phyloP scores from a whole-genome alignment of 345 rosid species.

The Erysimum cheiranthoides region DNA sequence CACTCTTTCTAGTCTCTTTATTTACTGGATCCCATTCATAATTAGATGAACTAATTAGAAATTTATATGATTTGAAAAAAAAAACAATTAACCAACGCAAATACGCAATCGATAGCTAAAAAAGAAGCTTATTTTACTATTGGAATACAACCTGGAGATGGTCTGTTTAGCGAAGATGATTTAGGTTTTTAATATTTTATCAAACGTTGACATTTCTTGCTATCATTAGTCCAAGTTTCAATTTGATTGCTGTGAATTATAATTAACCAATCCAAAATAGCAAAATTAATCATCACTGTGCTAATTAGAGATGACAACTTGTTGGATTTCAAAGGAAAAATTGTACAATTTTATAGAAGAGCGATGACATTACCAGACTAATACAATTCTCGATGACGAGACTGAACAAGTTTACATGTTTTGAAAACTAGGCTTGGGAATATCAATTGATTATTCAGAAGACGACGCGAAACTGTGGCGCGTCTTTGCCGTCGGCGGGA shows the following conservation, averaged over 20 bases:
- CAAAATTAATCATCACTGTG: background rate
- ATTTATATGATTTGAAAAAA: background rate
- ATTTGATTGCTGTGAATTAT: background rate
- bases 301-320: background rate
- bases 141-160: constrained; percentile 1
- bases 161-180: too few relatives aligned
- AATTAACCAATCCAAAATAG: background rate
- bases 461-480: constrained; percentile 92
- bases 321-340: constrained; percentile 1
- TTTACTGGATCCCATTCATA: constrained; percentile 1
- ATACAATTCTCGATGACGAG: constrained; percentile 25
- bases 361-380: constrained; percentile 34
- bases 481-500: constrained; percentile 71
- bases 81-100: background rate
- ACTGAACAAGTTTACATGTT: constrained; percentile 21
- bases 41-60: background rate
- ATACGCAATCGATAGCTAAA: background rate
- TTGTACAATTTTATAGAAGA: constrained; percentile 23
- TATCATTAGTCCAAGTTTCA: background rate
- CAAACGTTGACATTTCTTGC: constrained; percentile 15
- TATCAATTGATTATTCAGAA: constrained; percentile 50
- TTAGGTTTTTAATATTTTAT: too few relatives aligned
- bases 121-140: background rate
- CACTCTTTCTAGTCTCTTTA: constrained; percentile 19
- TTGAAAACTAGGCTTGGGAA: background rate